phyloP scores from a whole-genome alignment of 805 yeast species.

The Kodamaea nitidulidarum region DNA sequence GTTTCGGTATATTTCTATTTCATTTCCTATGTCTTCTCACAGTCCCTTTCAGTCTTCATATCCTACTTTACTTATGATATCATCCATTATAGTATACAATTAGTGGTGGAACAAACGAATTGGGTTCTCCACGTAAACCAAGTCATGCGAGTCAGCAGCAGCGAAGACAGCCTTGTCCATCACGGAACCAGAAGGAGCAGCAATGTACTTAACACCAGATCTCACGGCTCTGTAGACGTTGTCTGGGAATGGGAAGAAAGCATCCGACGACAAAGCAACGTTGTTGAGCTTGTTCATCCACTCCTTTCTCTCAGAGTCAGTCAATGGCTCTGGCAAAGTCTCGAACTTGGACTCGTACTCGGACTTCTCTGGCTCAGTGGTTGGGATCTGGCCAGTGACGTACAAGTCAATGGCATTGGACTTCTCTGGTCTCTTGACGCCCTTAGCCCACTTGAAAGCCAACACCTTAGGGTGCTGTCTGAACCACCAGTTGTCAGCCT shows the following conservation, averaged over 20 bases:
- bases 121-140: slow-evolving; percentile 95
- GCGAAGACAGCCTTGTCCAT: slow-evolving; percentile 95
- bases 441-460: slow-evolving; percentile 95
- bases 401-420: slow-evolving; percentile 94
- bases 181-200: slow-evolving; percentile 97
- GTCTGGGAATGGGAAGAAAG: slow-evolving; percentile 99
- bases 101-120: slow-evolving; percentile 97
- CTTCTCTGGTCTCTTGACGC: slow-evolving; percentile 97
- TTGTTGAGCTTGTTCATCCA: slow-evolving; percentile 78
- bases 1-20: no score
- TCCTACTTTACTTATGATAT: no score
- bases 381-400: slow-evolving; percentile 89
- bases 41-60: no score
- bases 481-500: slow-evolving; percentile 99
- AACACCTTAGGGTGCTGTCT: slow-evolving; percentile 96
- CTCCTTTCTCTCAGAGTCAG: slow-evolving; percentile 76
- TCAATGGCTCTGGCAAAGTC: slow-evolving; percentile 76
- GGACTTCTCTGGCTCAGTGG: slow-evolving; percentile 83
- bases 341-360: slow-evolving; percentile 91
- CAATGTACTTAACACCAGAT: slow-evolving; percentile 93
- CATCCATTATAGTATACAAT: slow-evolving; percentile 9
- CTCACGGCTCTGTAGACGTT: slow-evolving; percentile 96
- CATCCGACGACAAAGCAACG: slow-evolving; percentile 94
- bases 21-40: background rate
- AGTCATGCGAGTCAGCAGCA: slow-evolving; percentile 87